Percentiles rank a stretch among this genome's conserved stretches.
These are phyloP conservation scores for Wickerhamiella cacticola DNA, from an alignment of 805 yeast species.

Conservation along the genomic window DNA sequence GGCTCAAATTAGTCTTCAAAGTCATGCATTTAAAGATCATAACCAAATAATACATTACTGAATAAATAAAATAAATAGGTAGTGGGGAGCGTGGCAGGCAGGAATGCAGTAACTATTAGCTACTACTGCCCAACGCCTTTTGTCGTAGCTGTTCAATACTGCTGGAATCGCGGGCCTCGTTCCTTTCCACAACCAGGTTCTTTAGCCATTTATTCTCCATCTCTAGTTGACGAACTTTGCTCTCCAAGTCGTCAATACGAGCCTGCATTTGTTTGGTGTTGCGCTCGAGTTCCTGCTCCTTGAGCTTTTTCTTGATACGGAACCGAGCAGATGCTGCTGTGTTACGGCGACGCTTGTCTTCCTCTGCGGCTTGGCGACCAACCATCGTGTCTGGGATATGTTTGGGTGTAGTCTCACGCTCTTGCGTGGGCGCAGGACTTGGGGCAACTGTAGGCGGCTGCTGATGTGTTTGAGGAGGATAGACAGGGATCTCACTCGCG, in stretches of 20 bases:
- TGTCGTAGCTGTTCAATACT: slow-evolving; percentile 21
- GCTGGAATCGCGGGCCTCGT: slow-evolving; percentile 29
- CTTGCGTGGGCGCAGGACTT: background rate
- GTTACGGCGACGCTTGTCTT: slow-evolving; percentile 72
- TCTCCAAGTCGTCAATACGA: slow-evolving; percentile 51
- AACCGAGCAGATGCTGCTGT: slow-evolving; percentile 93
- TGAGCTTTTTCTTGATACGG: slow-evolving; percentile 79
- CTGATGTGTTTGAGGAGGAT: background rate
- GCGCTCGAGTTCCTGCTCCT: slow-evolving; percentile 83
- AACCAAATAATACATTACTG: too few species aligned
- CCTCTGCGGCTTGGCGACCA: slow-evolving; percentile 30
- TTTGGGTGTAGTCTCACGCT: background rate
- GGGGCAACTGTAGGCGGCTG: background rate
- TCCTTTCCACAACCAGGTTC: slow-evolving; percentile 70
- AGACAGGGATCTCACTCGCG: background rate
- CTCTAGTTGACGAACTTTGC: slow-evolving; percentile 68
- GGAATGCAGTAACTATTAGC: too few species aligned
- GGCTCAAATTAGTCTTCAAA: too few species aligned
- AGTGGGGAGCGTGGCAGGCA: background rate
- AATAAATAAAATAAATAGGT: background rate
- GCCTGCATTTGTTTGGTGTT: slow-evolving; percentile 62
- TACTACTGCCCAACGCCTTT: background rate
- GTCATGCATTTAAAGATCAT: too few species aligned
- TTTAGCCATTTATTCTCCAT: slow-evolving; percentile 85
- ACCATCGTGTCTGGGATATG: background rate